Base-by-base conservation (phyloP, 2,329 filamentous ascomycete genomes). In the Cladosporium sp. region DNA sequence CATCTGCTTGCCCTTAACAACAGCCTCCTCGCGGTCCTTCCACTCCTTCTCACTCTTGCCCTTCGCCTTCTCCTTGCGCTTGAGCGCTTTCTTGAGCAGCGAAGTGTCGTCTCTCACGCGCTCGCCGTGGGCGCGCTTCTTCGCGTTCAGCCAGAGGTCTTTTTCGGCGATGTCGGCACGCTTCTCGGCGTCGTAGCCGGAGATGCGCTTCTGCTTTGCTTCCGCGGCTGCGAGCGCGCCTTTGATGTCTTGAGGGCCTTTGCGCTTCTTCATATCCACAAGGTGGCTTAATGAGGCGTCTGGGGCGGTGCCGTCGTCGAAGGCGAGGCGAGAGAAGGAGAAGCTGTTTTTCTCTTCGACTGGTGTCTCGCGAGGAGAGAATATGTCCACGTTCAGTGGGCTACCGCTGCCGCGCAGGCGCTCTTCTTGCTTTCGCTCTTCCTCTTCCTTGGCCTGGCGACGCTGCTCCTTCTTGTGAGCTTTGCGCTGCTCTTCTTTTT, bases 1-100 rank as follows among this genome's bases (percentile, higher is more conserved):
- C 65, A 74, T 73, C 63, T 78, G 77, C 66, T 76, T 75, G 58
- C 77, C 75, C 67, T 80, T 78, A 49, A 74, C 67, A 1, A 81
- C 75, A 30, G 72, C 74, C 36, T 76, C 75, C 19, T 76, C 67
- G 15, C 78, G 68, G 59, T 80, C 78, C 57, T 76, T 75, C 78
- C 94, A 97, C 70, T 94, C 91, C 71, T 88, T 88, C 73, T 91
- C 90, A 71, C 90, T 95, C 84, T 94, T 96, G 76, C 87, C 88
- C 84, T 97, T 97, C 55, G 84, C 80, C 65, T 87, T 85, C 69
- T 97, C 91, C 78, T 96, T 95, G 65, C 93, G 87, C 82, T 97
- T 97, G 65, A 97, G 80, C 0, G 92, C 89, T 81, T 96, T 97
- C 81, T 96, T 97, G 28, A 99, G 82, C 59, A 96, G 77, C 47